Conservation (phyloP, 225 moss, liverwort and hornwort genomes). For the Lunularia cruciata region DNA sequence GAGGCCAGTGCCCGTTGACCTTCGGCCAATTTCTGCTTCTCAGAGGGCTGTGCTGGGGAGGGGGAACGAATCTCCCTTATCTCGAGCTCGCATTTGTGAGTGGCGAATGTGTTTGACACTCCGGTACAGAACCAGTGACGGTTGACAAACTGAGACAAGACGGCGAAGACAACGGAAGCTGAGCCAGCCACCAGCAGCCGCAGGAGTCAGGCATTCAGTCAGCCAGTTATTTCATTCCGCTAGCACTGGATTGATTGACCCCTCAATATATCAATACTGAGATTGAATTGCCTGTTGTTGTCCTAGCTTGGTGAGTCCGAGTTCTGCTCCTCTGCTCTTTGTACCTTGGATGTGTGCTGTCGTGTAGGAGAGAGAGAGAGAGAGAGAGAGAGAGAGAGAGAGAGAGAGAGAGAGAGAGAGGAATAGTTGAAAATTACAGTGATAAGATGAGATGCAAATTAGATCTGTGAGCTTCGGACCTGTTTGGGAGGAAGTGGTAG, state of each 20-base stretch:
- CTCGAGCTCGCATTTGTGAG: slow-evolving; percentile 3
- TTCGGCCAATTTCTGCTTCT: neutral
- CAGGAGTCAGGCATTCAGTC: neutral
- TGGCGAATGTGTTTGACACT: neutral
- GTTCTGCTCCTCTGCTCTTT: neutral
- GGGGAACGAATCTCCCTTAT: neutral
- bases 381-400: too few relatives aligned
- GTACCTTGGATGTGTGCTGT: too few relatives aligned
- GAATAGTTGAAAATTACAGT: too few relatives aligned
- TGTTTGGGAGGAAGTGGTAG: too few relatives aligned
- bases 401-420: too few relatives aligned
- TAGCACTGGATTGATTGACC: neutral
- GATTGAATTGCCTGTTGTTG: neutral
- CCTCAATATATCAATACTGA: neutral
- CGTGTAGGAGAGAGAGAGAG: too few relatives aligned
- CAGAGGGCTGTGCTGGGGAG: too few relatives aligned
- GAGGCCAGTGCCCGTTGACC: neutral
- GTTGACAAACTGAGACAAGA: neutral
- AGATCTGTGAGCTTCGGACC: too few relatives aligned
- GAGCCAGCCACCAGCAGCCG: too few relatives aligned
- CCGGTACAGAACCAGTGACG: neutral
- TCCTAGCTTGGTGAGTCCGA: neutral
- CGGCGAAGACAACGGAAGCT: neutral
- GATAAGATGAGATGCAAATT: too few relatives aligned
- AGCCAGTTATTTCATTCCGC: neutral